These are phyloP conservation scores for Pisolithus marmoratus DNA, from an alignment of 768 basidiomycete species.

Conservation along the genomic window DNA sequence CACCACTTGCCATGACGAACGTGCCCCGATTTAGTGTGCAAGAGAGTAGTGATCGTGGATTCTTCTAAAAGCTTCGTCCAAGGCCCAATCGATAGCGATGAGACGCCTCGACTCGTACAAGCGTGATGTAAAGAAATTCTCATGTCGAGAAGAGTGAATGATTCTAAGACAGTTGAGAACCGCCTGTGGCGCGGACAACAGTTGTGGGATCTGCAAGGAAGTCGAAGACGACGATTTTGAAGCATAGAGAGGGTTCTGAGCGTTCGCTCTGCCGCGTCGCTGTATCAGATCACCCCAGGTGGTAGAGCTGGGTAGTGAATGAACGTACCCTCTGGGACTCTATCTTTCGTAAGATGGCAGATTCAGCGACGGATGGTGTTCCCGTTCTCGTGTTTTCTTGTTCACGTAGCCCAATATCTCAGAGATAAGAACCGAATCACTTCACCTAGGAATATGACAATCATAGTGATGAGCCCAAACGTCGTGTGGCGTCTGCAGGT, in stretches of 20 bases:
- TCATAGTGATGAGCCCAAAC: slow-evolving; percentile 15
- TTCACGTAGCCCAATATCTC: slow-evolving; percentile 28
- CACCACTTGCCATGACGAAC: too few species aligned
- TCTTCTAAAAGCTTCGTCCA: slow-evolving; percentile 78
- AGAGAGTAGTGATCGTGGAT: slow-evolving; percentile 59
- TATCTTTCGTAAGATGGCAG: slow-evolving; percentile 39
- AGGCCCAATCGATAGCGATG: slow-evolving; percentile 66
- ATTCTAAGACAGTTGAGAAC: slow-evolving; percentile 47
- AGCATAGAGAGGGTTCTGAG: slow-evolving; percentile 2
- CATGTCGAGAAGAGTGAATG: slow-evolving; percentile 60
- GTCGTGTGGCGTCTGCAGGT: slow-evolving; percentile 23
- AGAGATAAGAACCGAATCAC: too few species aligned
- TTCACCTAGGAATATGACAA: slow-evolving; percentile 1
- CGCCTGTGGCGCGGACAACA: slow-evolving; percentile 21
- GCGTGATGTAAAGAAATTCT: slow-evolving; percentile 64
- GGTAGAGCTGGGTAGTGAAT: neutral
- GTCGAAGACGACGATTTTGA: slow-evolving; percentile 6
- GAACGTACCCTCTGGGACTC: slow-evolving; percentile 33
- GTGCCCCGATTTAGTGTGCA: slow-evolving; percentile 48
- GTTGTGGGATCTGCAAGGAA: slow-evolving; percentile 24
- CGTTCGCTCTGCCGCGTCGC: slow-evolving; percentile 17
- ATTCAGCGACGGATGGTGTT: slow-evolving; percentile 23
- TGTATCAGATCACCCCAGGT: neutral
- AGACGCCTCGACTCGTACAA: slow-evolving; percentile 40
- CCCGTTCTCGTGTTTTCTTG: slow-evolving; percentile 7